Evolutionary conservation across 805 yeast species (phyloP).

Genomic region (Candida nonsorbophila): DNA sequence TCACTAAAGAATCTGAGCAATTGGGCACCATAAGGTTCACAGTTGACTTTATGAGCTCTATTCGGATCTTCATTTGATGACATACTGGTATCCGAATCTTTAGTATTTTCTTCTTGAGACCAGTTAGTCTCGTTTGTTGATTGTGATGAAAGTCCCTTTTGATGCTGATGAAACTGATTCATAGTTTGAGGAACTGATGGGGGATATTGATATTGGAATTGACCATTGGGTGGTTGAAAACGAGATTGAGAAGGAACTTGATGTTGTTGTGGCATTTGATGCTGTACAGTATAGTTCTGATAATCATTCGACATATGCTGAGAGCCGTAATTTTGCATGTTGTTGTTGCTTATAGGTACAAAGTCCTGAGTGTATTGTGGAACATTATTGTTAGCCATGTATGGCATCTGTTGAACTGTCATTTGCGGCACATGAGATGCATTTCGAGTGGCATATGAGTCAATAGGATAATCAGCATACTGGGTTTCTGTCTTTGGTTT

Average conservation of each 20-base stretch:
- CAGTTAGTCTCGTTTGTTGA: constrained; percentile 40
- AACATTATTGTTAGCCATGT: too few species aligned
- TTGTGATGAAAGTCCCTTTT: constrained; percentile 21
- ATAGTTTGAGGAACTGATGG: constrained; percentile 12
- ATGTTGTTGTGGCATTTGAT: constrained; percentile 17
- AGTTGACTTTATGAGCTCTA: constrained; percentile 52
- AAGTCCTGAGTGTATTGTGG: constrained; percentile 4
- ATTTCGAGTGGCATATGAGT: too few species aligned
- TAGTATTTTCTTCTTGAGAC: constrained; percentile 35
- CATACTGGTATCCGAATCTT: constrained; percentile 38
- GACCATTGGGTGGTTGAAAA: constrained; percentile 8
- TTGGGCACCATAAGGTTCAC: constrained; percentile 32
- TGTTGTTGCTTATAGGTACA: too few species aligned
- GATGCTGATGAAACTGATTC: constrained; percentile 14
- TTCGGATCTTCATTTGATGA: constrained; percentile 22
- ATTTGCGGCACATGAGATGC: constrained; percentile 7
- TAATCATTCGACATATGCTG: constrained; percentile 12
- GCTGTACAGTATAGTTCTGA: constrained; percentile 15
- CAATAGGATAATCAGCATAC: background rate
- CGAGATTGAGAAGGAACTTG: constrained; percentile 7
- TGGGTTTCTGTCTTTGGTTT: constrained; percentile 17
- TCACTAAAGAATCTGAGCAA: constrained; percentile 38
- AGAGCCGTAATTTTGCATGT: constrained; percentile 2
- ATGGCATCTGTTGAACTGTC: background rate
- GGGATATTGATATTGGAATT: constrained; percentile 3